Percentiles rank a stretch among this genome's conserved stretches.
These are phyloP conservation scores for Torulaspora franciscae DNA, from an alignment of 805 yeast species.

Conservation along the genomic window DNA sequence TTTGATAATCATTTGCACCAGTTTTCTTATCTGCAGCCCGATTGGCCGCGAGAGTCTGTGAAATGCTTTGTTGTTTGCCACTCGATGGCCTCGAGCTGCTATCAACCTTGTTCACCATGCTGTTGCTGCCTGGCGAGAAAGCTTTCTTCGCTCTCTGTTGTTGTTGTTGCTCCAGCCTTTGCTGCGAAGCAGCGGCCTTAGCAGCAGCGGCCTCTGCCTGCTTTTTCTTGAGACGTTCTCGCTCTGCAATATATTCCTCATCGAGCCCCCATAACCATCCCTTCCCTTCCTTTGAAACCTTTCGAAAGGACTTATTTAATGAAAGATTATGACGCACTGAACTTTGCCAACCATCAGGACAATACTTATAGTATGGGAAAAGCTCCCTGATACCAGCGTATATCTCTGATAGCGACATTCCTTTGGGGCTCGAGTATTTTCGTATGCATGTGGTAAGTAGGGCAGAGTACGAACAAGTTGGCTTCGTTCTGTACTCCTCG, in stretches of 20 bases:
- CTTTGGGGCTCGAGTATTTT: slow-evolving; percentile 58
- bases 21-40: slow-evolving; percentile 28
- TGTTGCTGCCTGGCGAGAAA: slow-evolving; percentile 13
- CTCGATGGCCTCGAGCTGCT: slow-evolving; percentile 14
- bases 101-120: slow-evolving; percentile 5
- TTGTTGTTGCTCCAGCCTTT: slow-evolving; percentile 50
- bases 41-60: slow-evolving; percentile 33
- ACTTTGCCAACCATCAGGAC: slow-evolving; percentile 98
- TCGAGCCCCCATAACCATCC: slow-evolving; percentile 96
- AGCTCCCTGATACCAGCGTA: slow-evolving; percentile 80
- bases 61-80: slow-evolving; percentile 35
- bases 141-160: slow-evolving; percentile 34
- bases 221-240: slow-evolving; percentile 66
- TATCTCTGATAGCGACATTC: slow-evolving; percentile 79
- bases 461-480: slow-evolving; percentile 73
- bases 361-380: slow-evolving; percentile 87
- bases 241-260: slow-evolving; percentile 75
- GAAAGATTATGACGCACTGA: slow-evolving; percentile 87
- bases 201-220: slow-evolving; percentile 63
- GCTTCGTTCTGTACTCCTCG: slow-evolving; percentile 77
- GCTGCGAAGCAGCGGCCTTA: slow-evolving; percentile 51
- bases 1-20: slow-evolving; percentile 37
- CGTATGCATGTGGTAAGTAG: slow-evolving; percentile 76
- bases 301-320: slow-evolving; percentile 76
- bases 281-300: slow-evolving; percentile 79